A percentile compares a stretch with the other conserved stretches of the same genome.
Evolutionary conservation across 164 flowering plant genomes (phyloP).

Genomic region (Vitis rupestris): DNA sequence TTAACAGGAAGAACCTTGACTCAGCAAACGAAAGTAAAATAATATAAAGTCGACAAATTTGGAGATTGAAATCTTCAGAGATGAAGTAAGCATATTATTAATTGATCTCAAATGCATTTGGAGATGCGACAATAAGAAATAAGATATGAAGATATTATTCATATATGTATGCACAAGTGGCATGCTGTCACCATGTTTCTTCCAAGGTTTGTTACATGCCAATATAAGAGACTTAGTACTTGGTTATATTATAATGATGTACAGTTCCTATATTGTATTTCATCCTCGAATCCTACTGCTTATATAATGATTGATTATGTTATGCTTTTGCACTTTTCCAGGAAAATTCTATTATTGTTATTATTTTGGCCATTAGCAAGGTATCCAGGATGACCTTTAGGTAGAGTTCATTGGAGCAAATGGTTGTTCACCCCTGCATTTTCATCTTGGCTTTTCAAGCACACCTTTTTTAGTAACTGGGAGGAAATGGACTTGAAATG

Average conservation of each 20-base stretch:
- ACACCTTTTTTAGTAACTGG: no score
- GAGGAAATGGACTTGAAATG: no score
- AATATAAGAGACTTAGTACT: background rate
- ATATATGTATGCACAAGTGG: slow-evolving; percentile 15
- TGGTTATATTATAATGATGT: background rate
- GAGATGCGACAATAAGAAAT: background rate
- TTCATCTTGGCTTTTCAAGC: no score
- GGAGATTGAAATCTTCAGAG: background rate
- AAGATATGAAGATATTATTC: background rate
- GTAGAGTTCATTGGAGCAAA: no score
- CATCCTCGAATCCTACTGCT: background rate
- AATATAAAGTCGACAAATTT: background rate
- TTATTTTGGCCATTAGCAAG: no score
- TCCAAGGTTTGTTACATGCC: background rate
- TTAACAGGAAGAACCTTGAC: slow-evolving; percentile 2
- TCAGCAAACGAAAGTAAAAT: no score
- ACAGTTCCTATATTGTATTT: background rate
- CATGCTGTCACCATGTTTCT: background rate
- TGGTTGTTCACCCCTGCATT: no score
- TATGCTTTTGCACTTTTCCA: no score
- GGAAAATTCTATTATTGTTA: no score
- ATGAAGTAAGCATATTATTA: background rate
- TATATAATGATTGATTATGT: no score
- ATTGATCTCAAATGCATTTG: background rate
- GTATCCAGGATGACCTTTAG: no score